Evolutionary conservation across 371 early-diverging fungal species (phyloP).

Genomic region (Mycotypha africana): DNA sequence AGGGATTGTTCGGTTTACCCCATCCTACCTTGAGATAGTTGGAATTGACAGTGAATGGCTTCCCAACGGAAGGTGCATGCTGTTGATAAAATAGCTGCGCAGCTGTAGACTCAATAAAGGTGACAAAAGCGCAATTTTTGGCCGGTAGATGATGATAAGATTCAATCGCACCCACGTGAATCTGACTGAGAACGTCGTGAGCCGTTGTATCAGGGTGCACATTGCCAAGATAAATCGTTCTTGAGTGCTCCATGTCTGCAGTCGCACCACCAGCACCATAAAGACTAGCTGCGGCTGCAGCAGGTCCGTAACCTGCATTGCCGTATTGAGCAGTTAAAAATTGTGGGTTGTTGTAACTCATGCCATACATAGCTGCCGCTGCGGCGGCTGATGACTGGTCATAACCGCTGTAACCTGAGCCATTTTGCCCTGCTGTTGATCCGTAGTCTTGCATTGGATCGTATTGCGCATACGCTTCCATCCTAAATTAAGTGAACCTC

Average conservation of each 20-base stretch:
- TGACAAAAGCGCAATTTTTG: slow-evolving; percentile 72
- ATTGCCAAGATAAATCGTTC: slow-evolving; percentile 77
- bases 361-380: slow-evolving; percentile 11
- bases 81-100: slow-evolving; percentile 57
- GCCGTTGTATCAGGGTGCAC: slow-evolving; percentile 50
- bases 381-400: neutral
- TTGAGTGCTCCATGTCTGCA: slow-evolving; percentile 36
- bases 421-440: neutral
- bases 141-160: slow-evolving; percentile 59
- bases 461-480: slow-evolving; percentile 25
- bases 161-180: slow-evolving; percentile 70
- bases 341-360: slow-evolving; percentile 1
- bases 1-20: slow-evolving; percentile 65
- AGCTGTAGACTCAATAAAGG: slow-evolving; percentile 64
- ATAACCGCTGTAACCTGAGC: neutral
- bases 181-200: slow-evolving; percentile 64
- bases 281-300: slow-evolving; percentile 6
- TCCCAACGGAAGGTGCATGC: slow-evolving; percentile 15
- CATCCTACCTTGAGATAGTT: slow-evolving; percentile 68
- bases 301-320: neutral
- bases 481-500: too few relatives aligned
- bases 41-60: slow-evolving; percentile 31
- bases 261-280: slow-evolving; percentile 1
- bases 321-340: neutral
- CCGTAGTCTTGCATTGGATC: slow-evolving; percentile 14